phyloP scores from a whole-genome alignment of 2,329 filamentous ascomycete species.

The Diaporthe citriasiana region DNA sequence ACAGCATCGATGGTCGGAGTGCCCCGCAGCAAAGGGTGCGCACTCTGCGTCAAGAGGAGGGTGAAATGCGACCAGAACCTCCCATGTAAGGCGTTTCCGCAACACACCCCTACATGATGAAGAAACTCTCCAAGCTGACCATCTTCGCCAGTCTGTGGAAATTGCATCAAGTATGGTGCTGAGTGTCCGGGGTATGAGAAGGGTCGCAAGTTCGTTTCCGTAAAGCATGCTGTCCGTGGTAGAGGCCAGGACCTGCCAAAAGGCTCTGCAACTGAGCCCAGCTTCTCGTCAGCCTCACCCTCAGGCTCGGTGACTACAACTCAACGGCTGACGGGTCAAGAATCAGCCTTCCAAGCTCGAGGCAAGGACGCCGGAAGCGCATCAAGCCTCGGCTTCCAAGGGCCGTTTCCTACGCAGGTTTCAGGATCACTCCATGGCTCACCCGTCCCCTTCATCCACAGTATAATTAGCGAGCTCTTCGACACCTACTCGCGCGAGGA shows the following conservation, averaged over 20 bases:
- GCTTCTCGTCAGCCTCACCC: slow-evolving; percentile 20
- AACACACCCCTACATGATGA: not conserved
- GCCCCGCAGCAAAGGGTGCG: slow-evolving; percentile 56
- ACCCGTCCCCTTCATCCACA: slow-evolving; percentile 27
- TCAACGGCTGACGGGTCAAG: not conserved
- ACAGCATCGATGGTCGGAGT: slow-evolving; percentile 53
- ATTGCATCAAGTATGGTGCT: slow-evolving; percentile 56
- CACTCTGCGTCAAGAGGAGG: slow-evolving; percentile 56
- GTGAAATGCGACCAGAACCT: slow-evolving; percentile 62
- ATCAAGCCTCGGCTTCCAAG: not conserved
- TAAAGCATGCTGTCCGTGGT: slow-evolving; percentile 56
- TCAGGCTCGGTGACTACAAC: not conserved
- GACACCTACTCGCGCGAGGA: slow-evolving; percentile 30
- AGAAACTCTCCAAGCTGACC: not conserved
- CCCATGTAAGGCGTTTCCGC: slow-evolving; percentile 48
- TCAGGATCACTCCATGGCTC: slow-evolving; percentile 17
- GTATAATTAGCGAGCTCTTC: slow-evolving; percentile 39
- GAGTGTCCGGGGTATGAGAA: slow-evolving; percentile 57
- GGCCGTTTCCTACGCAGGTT: not conserved
- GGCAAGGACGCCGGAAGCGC: not conserved
- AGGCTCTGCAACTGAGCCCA: slow-evolving; percentile 34
- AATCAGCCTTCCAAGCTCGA: not conserved
- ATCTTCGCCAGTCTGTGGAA: slow-evolving; percentile 48
- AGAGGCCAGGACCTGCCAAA: slow-evolving; percentile 38
- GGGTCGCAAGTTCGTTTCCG: slow-evolving; percentile 56